Evolutionary conservation across 2,329 filamentous ascomycete genomes (phyloP).

Genomic region (Aspergillus sergii): DNA sequence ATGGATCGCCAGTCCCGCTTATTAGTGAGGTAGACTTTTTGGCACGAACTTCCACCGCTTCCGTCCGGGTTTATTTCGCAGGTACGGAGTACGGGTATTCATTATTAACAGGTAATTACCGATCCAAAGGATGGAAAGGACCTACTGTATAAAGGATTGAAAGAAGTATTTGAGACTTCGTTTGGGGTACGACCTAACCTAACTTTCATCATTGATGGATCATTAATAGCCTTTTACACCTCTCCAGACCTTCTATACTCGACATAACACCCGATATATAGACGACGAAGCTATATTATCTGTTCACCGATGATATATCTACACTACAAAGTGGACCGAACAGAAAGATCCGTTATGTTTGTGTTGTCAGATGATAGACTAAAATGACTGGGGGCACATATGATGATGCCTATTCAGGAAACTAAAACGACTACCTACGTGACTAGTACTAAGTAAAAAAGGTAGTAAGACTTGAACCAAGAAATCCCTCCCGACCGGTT

Average conservation of each 20-base stretch:
- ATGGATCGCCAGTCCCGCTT: conserved; percentile 24
- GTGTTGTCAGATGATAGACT: not conserved
- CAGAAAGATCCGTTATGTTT: not conserved
- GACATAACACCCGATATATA: not conserved
- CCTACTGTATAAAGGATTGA: not conserved
- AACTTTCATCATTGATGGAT: not conserved
- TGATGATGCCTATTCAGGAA: conserved; percentile 2
- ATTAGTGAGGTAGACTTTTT: conserved; percentile 14
- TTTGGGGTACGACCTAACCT: not conserved
- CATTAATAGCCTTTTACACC: not conserved
- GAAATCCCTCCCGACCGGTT: conserved; percentile 21
- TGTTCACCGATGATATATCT: not conserved
- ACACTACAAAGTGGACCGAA: not conserved
- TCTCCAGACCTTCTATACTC: not conserved
- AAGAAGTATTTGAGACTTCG: not conserved
- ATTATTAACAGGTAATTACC: not conserved
- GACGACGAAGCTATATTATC: not conserved
- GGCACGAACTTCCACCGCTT: conserved; percentile 14
- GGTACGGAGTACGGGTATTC: conserved; percentile 1
- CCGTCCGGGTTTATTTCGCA: conserved; percentile 15
- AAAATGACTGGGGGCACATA: not conserved
- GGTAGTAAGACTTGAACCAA: conserved; percentile 15
- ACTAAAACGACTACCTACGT: conserved; percentile 5
- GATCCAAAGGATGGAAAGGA: not conserved
- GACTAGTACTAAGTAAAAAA: not conserved